Conservation (phyloP, 2,329 filamentous ascomycete genomes). For the Fusarium sp. region DNA sequence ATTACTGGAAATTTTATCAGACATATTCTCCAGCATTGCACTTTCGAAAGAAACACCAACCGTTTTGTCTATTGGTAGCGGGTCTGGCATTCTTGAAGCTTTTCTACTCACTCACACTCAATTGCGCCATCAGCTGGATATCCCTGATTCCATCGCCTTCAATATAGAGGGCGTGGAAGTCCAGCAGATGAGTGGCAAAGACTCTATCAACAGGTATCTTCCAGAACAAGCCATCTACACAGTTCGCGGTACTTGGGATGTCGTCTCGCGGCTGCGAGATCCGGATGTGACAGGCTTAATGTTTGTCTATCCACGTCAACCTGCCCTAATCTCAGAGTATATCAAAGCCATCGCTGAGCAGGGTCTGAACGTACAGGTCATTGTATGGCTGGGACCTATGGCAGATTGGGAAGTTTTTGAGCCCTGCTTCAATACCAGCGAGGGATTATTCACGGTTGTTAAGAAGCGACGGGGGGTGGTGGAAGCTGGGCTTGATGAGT, state of each 20-base stretch:
- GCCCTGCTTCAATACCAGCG: conserved; percentile 22
- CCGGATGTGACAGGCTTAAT: conserved; percentile 39
- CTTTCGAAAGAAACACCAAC: conserved; percentile 13
- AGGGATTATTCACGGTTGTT: conserved; percentile 14
- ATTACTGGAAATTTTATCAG: conserved; percentile 34
- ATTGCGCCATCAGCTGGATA: not conserved
- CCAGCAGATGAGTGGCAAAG: conserved; percentile 23
- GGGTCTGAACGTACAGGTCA: conserved; percentile 7
- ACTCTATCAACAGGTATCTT: conserved; percentile 41
- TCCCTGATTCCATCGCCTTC: not conserved
- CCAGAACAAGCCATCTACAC: conserved; percentile 41
- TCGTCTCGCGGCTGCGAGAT: conserved; percentile 41
- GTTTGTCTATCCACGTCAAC: conserved; percentile 50
- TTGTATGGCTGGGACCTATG: conserved; percentile 42
- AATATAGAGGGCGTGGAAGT: conserved; percentile 44
- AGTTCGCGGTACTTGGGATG: conserved; percentile 47
- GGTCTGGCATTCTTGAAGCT: conserved; percentile 45
- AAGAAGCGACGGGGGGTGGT: conserved; percentile 12
- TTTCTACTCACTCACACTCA: conserved; percentile 32
- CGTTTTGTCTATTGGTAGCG: conserved; percentile 46
- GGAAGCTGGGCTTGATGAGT: conserved; percentile 35
- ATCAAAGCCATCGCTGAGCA: conserved; percentile 18
- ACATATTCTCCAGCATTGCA: conserved; percentile 4
- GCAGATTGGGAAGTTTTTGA: conserved; percentile 42
- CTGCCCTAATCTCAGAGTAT: conserved; percentile 43